Base-by-base conservation (phyloP, 106 monocot genomes). In the Dendrobium officinale region DNA sequence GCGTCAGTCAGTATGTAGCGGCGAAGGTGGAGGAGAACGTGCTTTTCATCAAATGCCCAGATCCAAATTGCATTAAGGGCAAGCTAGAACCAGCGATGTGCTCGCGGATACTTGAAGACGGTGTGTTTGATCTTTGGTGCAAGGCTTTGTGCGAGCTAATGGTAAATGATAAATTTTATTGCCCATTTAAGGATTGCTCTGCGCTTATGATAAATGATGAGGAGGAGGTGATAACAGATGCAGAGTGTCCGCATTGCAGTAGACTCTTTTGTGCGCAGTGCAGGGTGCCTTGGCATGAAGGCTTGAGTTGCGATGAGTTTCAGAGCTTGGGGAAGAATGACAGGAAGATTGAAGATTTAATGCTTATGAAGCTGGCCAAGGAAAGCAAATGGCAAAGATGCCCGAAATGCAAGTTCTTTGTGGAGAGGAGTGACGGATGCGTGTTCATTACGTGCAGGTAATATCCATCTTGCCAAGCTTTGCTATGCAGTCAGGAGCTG, bases 181-280 rank as follows among this genome's bases (percentile, higher is more conserved):
- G 94, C 29, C 94, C 91, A 2, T 94, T 77, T 58, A 85, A 83
- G 75, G 94, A 94, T 55, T 94, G 94, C 84, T 91, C 94, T 5
- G 91, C 85, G 24, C 77, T 89, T 55, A 48, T 94, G 84, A 75
- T 91, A 1, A 47, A 79, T 44, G 87, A 83, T n/a, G 70, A 43
- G 6, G 55, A 64, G 4, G 47, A 75, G 48, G 75, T 54, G 43
- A 83, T 94, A 44, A 86, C 26, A 37, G 42, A 80, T 13, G 81
- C 91, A 7, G 94, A 91, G 75, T 74, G 74, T 22, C 74, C 74
- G 7, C 74, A 74, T 74, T 74, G 74, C 74, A 42, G 2, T 4
- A 74, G 74, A 74, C 42, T 44, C 17, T 74, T 74, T 16, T 74
- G 74, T 44, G 74, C 74, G 3, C 74, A 74, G 10, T 74, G 74